These are phyloP conservation scores for Aspergillus nidulans DNA, from an alignment of 495 filamentous ascomycete genomes.

Conservation along the genomic window DNA sequence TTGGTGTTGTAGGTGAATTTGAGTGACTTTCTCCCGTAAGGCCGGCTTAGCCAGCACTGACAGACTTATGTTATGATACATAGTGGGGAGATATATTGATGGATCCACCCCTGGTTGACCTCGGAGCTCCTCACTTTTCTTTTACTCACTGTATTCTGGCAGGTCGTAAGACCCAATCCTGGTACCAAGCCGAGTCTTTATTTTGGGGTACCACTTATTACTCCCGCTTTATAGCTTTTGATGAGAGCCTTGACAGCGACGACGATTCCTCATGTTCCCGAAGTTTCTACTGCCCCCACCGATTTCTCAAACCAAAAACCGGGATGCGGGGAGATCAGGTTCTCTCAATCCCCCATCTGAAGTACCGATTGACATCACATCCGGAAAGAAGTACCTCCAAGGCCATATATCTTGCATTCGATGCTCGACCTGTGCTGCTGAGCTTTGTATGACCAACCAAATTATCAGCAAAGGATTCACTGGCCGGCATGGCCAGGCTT, in stretches of 20 bases:
- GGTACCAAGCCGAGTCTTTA: too few species aligned
- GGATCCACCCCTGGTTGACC: too few species aligned
- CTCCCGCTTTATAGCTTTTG: too few species aligned
- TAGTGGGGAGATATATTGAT: too few species aligned
- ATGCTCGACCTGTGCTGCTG: conserved; percentile 67
- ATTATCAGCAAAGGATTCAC: conserved; percentile 91
- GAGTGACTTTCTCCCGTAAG: too few species aligned
- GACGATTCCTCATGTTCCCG: conserved; percentile 23
- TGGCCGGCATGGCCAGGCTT: conserved; percentile 89
- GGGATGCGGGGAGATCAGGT: conserved; percentile 25
- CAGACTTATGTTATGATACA: too few species aligned
- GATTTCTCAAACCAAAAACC: conserved; percentile 36
- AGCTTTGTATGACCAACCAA: conserved; percentile 71
- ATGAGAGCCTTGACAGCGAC: neutral
- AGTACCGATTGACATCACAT: conserved; percentile 5
- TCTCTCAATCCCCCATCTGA: conserved; percentile 13
- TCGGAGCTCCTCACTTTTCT: too few species aligned
- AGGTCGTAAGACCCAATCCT: too few species aligned
- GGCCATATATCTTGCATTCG: conserved; percentile 59
- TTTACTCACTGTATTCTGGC: too few species aligned
- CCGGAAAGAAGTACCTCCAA: conserved; percentile 37
- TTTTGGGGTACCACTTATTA: too few species aligned
- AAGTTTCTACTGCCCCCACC: conserved; percentile 52
- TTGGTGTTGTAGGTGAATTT: too few species aligned
- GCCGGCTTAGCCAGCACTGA: too few species aligned